Conservation (phyloP, 306 rosid genomes). For the Trifolium subterraneum region DNA sequence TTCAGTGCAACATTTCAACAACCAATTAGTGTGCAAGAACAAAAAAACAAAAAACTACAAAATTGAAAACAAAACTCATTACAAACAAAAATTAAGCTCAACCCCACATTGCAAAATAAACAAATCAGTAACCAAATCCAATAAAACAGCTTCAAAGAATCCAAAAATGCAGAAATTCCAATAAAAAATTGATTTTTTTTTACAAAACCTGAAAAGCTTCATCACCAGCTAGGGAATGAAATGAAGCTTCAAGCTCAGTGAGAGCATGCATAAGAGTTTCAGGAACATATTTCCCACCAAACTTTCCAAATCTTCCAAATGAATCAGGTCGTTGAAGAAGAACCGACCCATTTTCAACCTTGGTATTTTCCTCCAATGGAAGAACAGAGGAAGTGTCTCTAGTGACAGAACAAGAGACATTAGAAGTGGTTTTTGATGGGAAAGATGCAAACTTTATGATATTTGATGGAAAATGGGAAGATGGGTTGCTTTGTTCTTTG, state of each 20-base stretch:
- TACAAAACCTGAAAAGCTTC: constrained; percentile 73
- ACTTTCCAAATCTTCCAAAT: constrained; percentile 83
- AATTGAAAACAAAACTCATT: not conserved
- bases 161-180: not conserved
- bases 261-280: constrained; percentile 94
- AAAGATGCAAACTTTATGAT: constrained; percentile 41
- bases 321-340: constrained; percentile 76
- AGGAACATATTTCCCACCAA: constrained; percentile 95
- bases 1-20: constrained; percentile 30
- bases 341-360: constrained; percentile 43
- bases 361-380: constrained; percentile 37
- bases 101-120: constrained; percentile 29
- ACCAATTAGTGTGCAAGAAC: not conserved
- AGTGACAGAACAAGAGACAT: constrained; percentile 60
- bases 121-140: constrained; percentile 27
- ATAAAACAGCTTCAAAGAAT: not conserved
- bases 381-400: constrained; percentile 49
- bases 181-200: not conserved
- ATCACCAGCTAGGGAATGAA: constrained; percentile 66
- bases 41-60: not conserved
- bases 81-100: not conserved
- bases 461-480: constrained; percentile 51
- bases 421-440: constrained; percentile 35
- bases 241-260: constrained; percentile 82
- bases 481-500: constrained; percentile 41